A percentile compares a stretch with the other conserved stretches of the same genome.
phyloP scores from a whole-genome alignment of 2,329 filamentous ascomycete genomes.

The Aspergillus quadrilineatus region DNA sequence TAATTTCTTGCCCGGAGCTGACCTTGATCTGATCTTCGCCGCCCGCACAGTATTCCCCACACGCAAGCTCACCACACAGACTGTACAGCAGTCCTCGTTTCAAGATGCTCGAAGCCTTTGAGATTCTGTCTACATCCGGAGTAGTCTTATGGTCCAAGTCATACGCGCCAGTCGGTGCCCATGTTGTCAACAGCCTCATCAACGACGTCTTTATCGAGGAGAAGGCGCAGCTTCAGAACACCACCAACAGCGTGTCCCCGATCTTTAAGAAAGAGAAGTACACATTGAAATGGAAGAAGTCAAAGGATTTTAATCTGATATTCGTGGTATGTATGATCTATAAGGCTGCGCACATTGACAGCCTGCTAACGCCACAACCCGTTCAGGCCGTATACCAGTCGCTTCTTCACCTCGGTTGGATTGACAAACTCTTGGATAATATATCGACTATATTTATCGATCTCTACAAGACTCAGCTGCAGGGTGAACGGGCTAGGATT shows the following conservation, averaged over 20 bases:
- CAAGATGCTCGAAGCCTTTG: constrained; percentile 89
- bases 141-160: constrained; percentile 95
- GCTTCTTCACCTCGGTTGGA: constrained; percentile 91
- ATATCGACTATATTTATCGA: constrained; percentile 89
- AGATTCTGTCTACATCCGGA: constrained; percentile 92
- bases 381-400: constrained; percentile 90
- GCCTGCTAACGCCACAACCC: constrained; percentile 18
- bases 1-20: constrained; percentile 5
- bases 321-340: constrained; percentile 70
- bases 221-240: constrained; percentile 63
- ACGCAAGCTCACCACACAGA: constrained; percentile 11
- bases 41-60: constrained; percentile 21
- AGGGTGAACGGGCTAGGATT: constrained; percentile 72
- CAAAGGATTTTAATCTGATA: constrained; percentile 89
- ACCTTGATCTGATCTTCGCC: constrained; percentile 20
- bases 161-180: constrained; percentile 75
- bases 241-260: constrained; percentile 63
- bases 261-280: constrained; percentile 89
- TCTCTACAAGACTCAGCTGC: constrained; percentile 84
- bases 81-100: background rate
- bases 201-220: constrained; percentile 97
- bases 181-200: constrained; percentile 91
- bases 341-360: constrained; percentile 2
- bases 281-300: constrained; percentile 88
- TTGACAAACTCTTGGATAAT: constrained; percentile 94